Percentiles rank a stretch among this genome's conserved stretches.
Evolutionary conservation across 2,329 filamentous ascomycete species (phyloP).

Genomic region (Phoma sp.): DNA sequence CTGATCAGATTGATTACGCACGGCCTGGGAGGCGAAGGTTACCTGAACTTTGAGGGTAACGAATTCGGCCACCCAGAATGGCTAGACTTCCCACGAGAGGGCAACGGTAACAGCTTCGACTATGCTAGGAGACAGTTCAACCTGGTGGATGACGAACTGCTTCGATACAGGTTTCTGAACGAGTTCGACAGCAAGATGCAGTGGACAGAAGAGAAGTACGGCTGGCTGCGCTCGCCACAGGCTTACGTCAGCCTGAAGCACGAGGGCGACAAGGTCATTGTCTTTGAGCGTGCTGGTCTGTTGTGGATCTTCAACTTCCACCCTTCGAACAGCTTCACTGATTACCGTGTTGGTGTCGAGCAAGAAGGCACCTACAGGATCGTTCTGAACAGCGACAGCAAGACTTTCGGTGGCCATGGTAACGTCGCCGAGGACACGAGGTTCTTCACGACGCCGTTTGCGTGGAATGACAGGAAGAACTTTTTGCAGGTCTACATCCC

Average conservation of each 20-base stretch:
- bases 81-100: conserved; percentile 95
- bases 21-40: conserved; percentile 89
- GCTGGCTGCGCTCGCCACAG: conserved; percentile 85
- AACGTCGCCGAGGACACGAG: conserved; percentile 79
- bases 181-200: conserved; percentile 96
- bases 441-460: conserved; percentile 90
- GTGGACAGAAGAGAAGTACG: conserved; percentile 81
- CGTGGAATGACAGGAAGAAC: conserved; percentile 89
- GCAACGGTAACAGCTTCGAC: conserved; percentile 92
- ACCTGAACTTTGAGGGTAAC: conserved; percentile 98
- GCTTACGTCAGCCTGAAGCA: conserved; percentile 95
- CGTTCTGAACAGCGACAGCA: conserved; percentile 80
- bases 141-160: conserved; percentile 80
- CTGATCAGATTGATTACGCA: conserved; percentile 96
- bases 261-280: conserved; percentile 90
- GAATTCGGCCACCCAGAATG: conserved; percentile 99
- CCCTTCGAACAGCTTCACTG: conserved; percentile 79
- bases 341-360: conserved; percentile 92
- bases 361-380: conserved; percentile 83
- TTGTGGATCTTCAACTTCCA: conserved; percentile 98
- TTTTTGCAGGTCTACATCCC: conserved; percentile 93
- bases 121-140: conserved; percentile 94
- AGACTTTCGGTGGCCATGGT: conserved; percentile 78
- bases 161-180: conserved; percentile 91
- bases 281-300: conserved; percentile 89